Evolutionary conservation across 305 asterid species (phyloP), one percentile per base, ranked within the genome.

Genomic region (Striga hermonthica): DNA sequence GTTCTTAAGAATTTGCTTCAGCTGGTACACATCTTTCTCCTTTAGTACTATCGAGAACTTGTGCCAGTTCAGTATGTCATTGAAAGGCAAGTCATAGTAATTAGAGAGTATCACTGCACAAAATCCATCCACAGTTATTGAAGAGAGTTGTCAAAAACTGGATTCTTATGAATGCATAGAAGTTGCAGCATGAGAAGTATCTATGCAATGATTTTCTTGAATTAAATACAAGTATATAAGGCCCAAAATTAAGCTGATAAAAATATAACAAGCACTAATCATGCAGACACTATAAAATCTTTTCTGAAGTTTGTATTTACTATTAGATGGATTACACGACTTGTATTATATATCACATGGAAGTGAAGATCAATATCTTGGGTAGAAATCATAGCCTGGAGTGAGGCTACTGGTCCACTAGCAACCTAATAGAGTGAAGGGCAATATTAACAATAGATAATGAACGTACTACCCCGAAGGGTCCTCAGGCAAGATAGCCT

Each of bases 81-180:
- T 91, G 87, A 89, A 91, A 36, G 99, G 99, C 76, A 93, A 78
- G 77, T 93, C 95, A 50, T 93, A 93, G 81, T 88, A 93, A 75
- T 93, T 67, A 3, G 99, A 93, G 62, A 93, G 88, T 86, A 93
- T 86, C 80, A 93, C 99, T 93, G 91, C 82, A 82, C 72, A 16
- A 34, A 28, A 31, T 74, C 56, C 67, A 67, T 44, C 57, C 43
- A 57, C 45, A 43, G n/a, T 11, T n/a, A 35, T 59, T 56, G 44
- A 74, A 50, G 31, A 61, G 39, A 66, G 36, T 70, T 7, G 36
- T 9, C 10, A 22, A 69, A 58, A 16, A 60, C 13, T 4, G 34
- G 47, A 52, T 14, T 64, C 40, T 62, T 49, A 31, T 14, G 22
- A 14, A 52, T 22, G 50, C 22, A 31, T n/a, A 11, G 22, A n/a